Percentiles rank a stretch among this genome's conserved stretches.
Evolutionary conservation across 2,329 filamentous ascomycete genomes (phyloP).

Genomic region (Cryphonectria japonica): DNA sequence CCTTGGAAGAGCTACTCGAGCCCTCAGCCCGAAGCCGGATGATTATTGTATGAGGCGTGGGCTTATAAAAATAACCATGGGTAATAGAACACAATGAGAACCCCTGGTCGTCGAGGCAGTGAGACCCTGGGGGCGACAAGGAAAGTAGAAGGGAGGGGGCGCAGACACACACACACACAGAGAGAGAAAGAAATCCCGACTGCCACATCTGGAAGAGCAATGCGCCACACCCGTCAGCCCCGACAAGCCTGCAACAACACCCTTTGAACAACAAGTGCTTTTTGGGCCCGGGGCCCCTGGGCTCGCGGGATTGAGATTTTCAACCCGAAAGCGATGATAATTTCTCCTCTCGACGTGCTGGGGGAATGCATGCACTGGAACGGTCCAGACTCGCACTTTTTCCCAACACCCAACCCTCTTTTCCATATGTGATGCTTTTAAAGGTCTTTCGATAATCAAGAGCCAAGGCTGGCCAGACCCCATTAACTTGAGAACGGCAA

Average conservation of each 20-base stretch:
- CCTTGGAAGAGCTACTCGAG: not conserved
- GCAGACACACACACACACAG: too few species aligned
- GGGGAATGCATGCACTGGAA: not conserved
- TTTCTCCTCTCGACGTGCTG: not conserved
- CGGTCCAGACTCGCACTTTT: not conserved
- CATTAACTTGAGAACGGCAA: not conserved
- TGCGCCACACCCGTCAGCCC: conserved; percentile 4
- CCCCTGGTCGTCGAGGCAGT: not conserved
- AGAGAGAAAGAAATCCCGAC: not conserved
- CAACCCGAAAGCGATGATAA: not conserved
- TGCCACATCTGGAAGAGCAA: not conserved
- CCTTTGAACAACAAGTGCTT: not conserved
- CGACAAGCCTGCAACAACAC: not conserved
- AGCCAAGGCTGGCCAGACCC: not conserved
- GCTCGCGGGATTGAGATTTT: conserved; percentile 5
- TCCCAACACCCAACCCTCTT: not conserved
- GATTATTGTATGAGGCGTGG: not conserved
- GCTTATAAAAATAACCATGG: not conserved
- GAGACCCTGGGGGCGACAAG: not conserved
- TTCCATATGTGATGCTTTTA: not conserved
- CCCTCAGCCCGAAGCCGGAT: not conserved
- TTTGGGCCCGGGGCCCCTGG: not conserved
- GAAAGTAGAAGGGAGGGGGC: not conserved
- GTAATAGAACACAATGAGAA: not conserved
- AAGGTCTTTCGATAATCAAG: not conserved